These are phyloP conservation scores for Rosa persica DNA, from an alignment of 306 rosid genomes.

Conservation along the genomic window DNA sequence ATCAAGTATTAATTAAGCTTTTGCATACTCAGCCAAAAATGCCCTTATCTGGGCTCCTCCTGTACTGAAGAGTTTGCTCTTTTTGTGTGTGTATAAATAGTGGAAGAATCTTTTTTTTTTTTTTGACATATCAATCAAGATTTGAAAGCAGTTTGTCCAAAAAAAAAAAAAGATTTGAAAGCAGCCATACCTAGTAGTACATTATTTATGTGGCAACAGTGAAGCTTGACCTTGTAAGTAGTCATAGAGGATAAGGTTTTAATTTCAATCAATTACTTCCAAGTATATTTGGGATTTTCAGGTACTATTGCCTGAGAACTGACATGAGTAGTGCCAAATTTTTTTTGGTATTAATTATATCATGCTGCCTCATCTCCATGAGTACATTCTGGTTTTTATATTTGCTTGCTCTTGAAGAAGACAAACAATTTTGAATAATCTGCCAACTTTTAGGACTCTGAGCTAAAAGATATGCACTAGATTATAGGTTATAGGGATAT, in stretches of 20 bases:
- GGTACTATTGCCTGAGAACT: not conserved
- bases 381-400: not conserved
- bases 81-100: not conserved
- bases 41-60: not conserved
- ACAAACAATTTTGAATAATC: not conserved
- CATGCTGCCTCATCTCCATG: not conserved
- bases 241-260: conserved; percentile 17
- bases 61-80: not conserved
- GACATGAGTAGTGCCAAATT: not conserved
- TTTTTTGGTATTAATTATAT: not conserved
- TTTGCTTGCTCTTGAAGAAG: conserved; percentile 5
- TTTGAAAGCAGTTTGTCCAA: too few species aligned
- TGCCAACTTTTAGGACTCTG: conserved; percentile 11
- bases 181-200: not conserved
- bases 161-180: not conserved
- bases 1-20: not conserved
- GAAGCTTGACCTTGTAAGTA: conserved; percentile 13
- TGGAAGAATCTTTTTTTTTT: not conserved
- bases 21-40: not conserved
- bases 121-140: not conserved
- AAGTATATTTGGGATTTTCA: conserved; percentile 2
- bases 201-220: not conserved
- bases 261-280: conserved; percentile 10
- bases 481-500: too few species aligned
- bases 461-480: not conserved